Percentiles rank a stretch among this genome's conserved stretches.
Evolutionary conservation across 371 early-diverging fungal genomes (phyloP).

Genomic region (Saksenaea oblongispora): DNA sequence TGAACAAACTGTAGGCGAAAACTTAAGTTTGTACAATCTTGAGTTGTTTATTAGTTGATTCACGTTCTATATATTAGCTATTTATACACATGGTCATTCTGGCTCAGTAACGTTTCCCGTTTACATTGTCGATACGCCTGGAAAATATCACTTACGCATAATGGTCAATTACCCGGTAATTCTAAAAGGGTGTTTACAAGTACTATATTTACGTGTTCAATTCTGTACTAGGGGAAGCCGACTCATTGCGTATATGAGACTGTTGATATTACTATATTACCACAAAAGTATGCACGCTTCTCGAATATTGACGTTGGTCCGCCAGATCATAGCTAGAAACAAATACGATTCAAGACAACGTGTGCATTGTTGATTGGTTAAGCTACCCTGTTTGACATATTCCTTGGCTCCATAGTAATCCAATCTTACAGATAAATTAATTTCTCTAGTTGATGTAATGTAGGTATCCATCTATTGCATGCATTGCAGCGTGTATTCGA

Average conservation of each 20-base stretch:
- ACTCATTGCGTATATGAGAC: constrained; percentile 38
- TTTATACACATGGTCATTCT: constrained; percentile 13
- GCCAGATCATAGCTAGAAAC: neutral
- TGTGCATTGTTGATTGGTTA: too few relatives aligned
- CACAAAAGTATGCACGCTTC: neutral
- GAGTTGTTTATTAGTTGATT: neutral
- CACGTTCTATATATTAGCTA: constrained; percentile 7
- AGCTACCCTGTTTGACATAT: too few relatives aligned
- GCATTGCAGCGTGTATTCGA: too few relatives aligned
- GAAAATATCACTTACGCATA: constrained; percentile 38
- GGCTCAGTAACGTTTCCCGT: constrained; percentile 26
- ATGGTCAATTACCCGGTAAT: constrained; percentile 35
- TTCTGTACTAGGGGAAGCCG: constrained; percentile 13
- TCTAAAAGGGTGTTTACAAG: too few relatives aligned
- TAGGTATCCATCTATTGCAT: too few relatives aligned
- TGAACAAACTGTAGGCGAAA: constrained; percentile 34
- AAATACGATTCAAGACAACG: too few relatives aligned
- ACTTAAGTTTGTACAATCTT: constrained; percentile 22
- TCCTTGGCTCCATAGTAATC: too few relatives aligned
- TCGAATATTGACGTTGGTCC: neutral
- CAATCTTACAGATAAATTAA: too few relatives aligned
- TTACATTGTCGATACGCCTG: constrained; percentile 20
- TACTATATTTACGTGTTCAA: neutral
- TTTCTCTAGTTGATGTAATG: too few relatives aligned
- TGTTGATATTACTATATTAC: constrained; percentile 25